phyloP scores from a whole-genome alignment of 331 rosid species.

The Pyrus hybrid region DNA sequence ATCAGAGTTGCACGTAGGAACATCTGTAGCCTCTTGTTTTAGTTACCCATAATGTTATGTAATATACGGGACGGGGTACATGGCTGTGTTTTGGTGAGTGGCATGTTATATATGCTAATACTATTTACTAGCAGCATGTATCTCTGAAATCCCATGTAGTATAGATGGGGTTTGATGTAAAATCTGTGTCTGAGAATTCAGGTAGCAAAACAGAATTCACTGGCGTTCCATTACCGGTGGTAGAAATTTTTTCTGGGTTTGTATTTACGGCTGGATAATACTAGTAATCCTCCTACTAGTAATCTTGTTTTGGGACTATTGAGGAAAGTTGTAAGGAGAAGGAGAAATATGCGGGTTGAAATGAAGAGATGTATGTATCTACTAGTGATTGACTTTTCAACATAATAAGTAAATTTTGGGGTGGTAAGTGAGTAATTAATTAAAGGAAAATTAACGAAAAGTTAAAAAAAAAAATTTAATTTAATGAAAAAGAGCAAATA shows the following conservation, averaged over 20 bases:
- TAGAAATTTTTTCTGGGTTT: neutral
- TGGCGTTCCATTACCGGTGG: too few species aligned
- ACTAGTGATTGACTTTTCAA: too few species aligned
- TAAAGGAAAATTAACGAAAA: too few species aligned
- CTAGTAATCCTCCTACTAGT: too few species aligned
- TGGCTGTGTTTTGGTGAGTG: neutral
- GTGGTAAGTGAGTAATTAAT: too few species aligned
- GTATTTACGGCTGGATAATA: neutral
- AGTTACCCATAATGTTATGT: neutral
- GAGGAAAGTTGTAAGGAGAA: too few species aligned
- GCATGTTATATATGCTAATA: neutral
- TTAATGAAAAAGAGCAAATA: too few species aligned
- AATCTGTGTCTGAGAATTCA: neutral
- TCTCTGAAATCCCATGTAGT: neutral
- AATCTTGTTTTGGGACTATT: too few species aligned
- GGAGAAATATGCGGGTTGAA: too few species aligned
- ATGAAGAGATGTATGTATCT: too few species aligned
- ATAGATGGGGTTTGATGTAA: neutral
- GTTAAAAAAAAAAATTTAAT: too few species aligned
- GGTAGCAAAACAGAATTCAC: neutral
- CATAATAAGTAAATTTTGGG: too few species aligned
- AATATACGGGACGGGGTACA: neutral
- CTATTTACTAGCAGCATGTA: neutral
- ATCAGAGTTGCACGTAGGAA: conserved; percentile 22
- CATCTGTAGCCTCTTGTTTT: neutral